phyloP scores from a whole-genome alignment of 2,329 filamentous ascomycete species.

The Colletotrichum liriopes region DNA sequence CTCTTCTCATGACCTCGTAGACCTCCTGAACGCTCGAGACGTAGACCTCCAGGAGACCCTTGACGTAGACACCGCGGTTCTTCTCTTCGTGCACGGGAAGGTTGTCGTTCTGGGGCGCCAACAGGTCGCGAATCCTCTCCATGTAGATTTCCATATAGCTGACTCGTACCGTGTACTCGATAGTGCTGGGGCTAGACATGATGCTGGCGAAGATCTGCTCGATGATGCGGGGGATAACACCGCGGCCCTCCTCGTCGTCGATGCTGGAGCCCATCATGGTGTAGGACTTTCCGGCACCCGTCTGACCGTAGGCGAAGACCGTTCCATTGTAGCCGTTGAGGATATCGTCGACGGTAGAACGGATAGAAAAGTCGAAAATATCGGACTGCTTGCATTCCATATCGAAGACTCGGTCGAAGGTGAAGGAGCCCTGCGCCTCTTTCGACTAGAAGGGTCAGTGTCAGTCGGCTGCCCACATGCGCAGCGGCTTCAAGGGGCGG shows the following conservation, averaged over 20 bases:
- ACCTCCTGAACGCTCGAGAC: slow-evolving; percentile 96
- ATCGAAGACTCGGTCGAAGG: slow-evolving; percentile 97
- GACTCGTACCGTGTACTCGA: slow-evolving; percentile 98
- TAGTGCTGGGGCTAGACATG: slow-evolving; percentile 89
- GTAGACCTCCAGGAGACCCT: slow-evolving; percentile 94
- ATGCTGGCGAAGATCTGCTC: slow-evolving; percentile 98
- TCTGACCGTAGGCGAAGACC: slow-evolving; percentile 98
- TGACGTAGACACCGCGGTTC: slow-evolving; percentile 95
- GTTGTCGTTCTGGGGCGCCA: slow-evolving; percentile 95
- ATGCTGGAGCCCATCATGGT: slow-evolving; percentile 99
- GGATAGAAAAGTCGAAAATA: slow-evolving; percentile 98
- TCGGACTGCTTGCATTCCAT: slow-evolving; percentile 92
- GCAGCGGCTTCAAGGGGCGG: not conserved
- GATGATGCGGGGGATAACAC: slow-evolving; percentile 96
- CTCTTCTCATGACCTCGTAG: slow-evolving; percentile 95
- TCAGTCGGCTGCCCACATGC: slow-evolving; percentile 25
- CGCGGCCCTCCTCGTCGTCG: slow-evolving; percentile 88
- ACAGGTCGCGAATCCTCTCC: slow-evolving; percentile 95
- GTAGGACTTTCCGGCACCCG: slow-evolving; percentile 97
- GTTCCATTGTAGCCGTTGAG: slow-evolving; percentile 99
- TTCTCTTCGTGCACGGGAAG: slow-evolving; percentile 98
- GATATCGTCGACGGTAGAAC: slow-evolving; percentile 96
- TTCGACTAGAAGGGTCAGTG: slow-evolving; percentile 72
- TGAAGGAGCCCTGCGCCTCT: slow-evolving; percentile 89
- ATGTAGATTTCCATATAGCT: slow-evolving; percentile 99